These are phyloP conservation scores for Lachnellula cervina DNA, from an alignment of 2,329 filamentous ascomycete species.

Conservation along the genomic window DNA sequence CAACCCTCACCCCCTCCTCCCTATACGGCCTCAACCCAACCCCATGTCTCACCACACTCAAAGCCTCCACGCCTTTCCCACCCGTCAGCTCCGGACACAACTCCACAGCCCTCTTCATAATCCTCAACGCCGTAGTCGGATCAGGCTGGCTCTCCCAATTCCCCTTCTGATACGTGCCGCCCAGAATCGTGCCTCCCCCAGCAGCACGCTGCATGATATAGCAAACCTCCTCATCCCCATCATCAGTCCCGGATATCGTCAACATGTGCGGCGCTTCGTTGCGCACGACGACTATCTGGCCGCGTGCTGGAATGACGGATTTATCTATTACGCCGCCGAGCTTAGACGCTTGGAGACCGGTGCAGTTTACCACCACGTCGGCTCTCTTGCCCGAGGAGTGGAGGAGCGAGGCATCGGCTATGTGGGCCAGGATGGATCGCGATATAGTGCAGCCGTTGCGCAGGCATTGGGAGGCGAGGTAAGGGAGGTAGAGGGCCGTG, in stretches of 20 bases:
- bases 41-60: conserved; percentile 61
- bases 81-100: conserved; percentile 50
- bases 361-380: conserved; percentile 77
- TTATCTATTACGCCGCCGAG: conserved; percentile 79
- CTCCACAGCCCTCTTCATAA: conserved; percentile 60
- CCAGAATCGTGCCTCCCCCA: conserved; percentile 63
- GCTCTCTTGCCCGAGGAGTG: conserved; percentile 55
- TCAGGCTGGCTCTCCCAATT: conserved; percentile 61
- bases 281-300: conserved; percentile 67
- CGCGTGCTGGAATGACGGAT: conserved; percentile 68
- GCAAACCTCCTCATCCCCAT: conserved; percentile 56
- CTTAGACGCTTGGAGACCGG: conserved; percentile 67
- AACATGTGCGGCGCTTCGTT: conserved; percentile 60
- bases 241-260: conserved; percentile 57
- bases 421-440: conserved; percentile 61
- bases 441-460: conserved; percentile 65
- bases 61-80: conserved; percentile 54
- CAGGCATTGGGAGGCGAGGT: conserved; percentile 75
- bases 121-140: conserved; percentile 56
- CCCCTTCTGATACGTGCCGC: conserved; percentile 60
- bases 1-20: conserved; percentile 55
- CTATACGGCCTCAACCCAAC: conserved; percentile 63
- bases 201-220: conserved; percentile 68
- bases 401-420: conserved; percentile 61
- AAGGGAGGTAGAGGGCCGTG: conserved; percentile 79